Evolutionary conservation across 2,329 filamentous ascomycete genomes (phyloP).

Genomic region (Monascus ruber): DNA sequence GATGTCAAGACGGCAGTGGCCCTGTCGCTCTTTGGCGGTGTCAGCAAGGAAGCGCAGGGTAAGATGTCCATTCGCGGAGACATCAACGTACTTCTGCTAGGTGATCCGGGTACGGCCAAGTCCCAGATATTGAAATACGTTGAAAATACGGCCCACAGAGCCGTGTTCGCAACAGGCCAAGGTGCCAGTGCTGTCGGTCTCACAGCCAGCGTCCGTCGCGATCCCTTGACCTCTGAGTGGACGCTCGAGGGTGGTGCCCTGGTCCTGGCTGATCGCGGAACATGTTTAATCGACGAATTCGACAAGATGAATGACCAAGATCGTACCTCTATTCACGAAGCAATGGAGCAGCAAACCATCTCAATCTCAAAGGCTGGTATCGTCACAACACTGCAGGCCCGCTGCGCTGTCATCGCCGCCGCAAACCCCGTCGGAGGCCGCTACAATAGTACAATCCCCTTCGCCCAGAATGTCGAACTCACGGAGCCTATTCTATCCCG

Average conservation of each 20-base stretch:
- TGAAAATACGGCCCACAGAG: constrained; percentile 91
- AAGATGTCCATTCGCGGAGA: constrained; percentile 87
- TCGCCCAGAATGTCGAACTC: constrained; percentile 90
- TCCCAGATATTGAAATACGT: constrained; percentile 96
- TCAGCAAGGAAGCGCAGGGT: constrained; percentile 81
- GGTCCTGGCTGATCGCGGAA: constrained; percentile 87
- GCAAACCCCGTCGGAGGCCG: constrained; percentile 93
- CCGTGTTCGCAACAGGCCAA: constrained; percentile 95
- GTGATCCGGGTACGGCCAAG: constrained; percentile 95
- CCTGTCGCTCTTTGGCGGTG: constrained; percentile 86
- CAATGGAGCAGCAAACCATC: constrained; percentile 99
- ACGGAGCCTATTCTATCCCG: constrained; percentile 95
- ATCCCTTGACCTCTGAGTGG: constrained; percentile 94
- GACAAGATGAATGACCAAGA: constrained; percentile 99
- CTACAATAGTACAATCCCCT: constrained; percentile 93
- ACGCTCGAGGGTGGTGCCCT: constrained; percentile 91
- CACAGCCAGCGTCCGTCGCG: constrained; percentile 88
- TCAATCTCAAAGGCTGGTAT: constrained; percentile 98
- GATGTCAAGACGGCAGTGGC: constrained; percentile 97
- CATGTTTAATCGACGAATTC: constrained; percentile 95
- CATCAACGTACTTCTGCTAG: constrained; percentile 92
- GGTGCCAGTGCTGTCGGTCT: constrained; percentile 95
- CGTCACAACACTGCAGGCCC: constrained; percentile 89
- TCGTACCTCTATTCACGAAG: constrained; percentile 95
- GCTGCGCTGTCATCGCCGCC: constrained; percentile 90